These are phyloP conservation scores for Chenopodium formosanum DNA, from an alignment of 148 eudicot genomes.

Conservation along the genomic window DNA sequence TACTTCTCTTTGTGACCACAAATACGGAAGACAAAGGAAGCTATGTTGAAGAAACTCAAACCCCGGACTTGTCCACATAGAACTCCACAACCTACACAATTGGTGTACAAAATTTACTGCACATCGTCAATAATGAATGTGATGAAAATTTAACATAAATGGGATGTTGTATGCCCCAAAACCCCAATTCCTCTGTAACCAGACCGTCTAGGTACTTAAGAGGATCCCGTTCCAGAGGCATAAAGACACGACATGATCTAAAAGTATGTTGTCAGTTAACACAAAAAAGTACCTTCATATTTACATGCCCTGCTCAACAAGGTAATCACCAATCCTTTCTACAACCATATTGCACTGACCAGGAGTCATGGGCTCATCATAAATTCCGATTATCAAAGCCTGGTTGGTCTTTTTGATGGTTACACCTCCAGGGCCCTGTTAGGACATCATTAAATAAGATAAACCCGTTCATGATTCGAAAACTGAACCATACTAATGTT, in stretches of 20 bases:
- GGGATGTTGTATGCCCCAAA: too few relatives aligned
- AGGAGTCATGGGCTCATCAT: slow-evolving; percentile 47
- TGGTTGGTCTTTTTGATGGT: slow-evolving; percentile 45
- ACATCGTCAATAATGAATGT: background rate
- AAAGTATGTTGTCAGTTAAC: too few relatives aligned
- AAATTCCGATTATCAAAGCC: slow-evolving; percentile 47
- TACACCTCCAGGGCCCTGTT: slow-evolving; percentile 54
- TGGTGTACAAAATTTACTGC: background rate
- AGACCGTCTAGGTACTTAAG: background rate
- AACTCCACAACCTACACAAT: background rate
- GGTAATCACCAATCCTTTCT: slow-evolving; percentile 42
- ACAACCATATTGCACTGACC: slow-evolving; percentile 47
- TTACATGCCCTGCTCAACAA: slow-evolving; percentile 37
- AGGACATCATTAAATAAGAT: background rate
- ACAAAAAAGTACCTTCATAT: slow-evolving; percentile 10
- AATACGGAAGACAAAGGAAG: too few relatives aligned
- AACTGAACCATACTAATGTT: background rate
- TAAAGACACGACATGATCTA: background rate
- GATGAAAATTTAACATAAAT: too few relatives aligned
- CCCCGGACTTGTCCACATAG: background rate
- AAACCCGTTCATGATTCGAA: background rate
- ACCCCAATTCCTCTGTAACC: background rate
- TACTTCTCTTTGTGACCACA: too few relatives aligned
- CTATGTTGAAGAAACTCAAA: background rate
- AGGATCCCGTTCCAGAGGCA: background rate